Evolutionary conservation across 2,329 filamentous ascomycete species (phyloP), one percentile per base, ranked within the genome.

Genomic region (Cadophora malorum): DNA sequence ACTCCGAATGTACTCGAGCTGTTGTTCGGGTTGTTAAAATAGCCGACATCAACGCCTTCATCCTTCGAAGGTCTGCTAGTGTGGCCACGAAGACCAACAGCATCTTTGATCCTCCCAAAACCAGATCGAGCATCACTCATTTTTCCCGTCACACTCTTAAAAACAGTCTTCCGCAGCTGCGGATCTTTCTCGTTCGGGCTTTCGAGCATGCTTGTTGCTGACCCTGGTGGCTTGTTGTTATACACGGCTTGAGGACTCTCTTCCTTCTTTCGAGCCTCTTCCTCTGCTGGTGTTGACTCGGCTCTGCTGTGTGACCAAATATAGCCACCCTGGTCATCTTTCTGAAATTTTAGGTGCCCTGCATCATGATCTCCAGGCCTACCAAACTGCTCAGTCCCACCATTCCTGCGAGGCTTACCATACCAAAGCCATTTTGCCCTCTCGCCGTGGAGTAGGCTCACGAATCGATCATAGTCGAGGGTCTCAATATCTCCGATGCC

Each of bases 401-500:
- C 78, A 2, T 81, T 85, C 76, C 95, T 93, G 69, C 90, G 88
- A 47, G 92, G 87, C 78, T 97, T 98, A 19, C 95, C 96, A 69
- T 92, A 86, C 96, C 96, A 99, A 1, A 99, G 84, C 93, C 94
- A 98, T 78, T 97, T 97, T 19, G 92, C 85, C 66, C 92, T 88
- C 77, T 96, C 92, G 41, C 96, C 95, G 69, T 90, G 90, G 0
- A 91, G 88, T 31, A 97, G 83, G 68, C 88, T 88, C 60, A 93
- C 86, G 72, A 98, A 97, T 56, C 85, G 89, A 73, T 97, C 94
- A 64, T 97, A 88, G 75, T 98, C 94, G 10, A 93, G 84, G 0
- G 94, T 98, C 80, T 99, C 96, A 45, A 97, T 90, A 74, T 97
- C 95, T 4, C 92, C 91, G 72, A 98, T 94, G 3, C 93, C 93